phyloP scores from a whole-genome alignment of 1,284 basidiomycete genomes.

The Stereum hirsutum region DNA sequence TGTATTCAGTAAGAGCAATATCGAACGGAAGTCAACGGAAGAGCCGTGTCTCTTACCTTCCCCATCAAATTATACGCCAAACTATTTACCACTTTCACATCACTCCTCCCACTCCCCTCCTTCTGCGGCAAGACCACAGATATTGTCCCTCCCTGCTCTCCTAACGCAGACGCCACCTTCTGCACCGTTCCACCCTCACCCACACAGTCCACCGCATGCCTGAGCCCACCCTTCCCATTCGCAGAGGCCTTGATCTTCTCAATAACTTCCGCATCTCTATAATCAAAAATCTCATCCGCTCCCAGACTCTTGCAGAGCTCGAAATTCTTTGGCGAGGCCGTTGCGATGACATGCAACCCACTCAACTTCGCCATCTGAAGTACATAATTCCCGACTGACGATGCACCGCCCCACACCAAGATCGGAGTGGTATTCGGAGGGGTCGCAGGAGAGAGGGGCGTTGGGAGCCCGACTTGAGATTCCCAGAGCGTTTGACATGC shows the following conservation, averaged over 20 bases:
- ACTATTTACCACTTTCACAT: background rate
- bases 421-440: constrained; percentile 13
- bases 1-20: background rate
- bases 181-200: constrained; percentile 1
- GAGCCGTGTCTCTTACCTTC: background rate
- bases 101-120: background rate
- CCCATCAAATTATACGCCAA: constrained; percentile 4
- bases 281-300: constrained; percentile 30
- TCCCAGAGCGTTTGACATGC: constrained; percentile 20
- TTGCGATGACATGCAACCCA: constrained; percentile 28
- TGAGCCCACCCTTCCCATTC: constrained; percentile 1
- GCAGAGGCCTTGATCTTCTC: constrained; percentile 7
- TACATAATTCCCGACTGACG: constrained; percentile 25
- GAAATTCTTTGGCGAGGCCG: constrained; percentile 26
- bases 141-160: constrained; percentile 5
- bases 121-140: constrained; percentile 3
- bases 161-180: constrained; percentile 2
- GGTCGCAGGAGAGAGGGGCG: constrained; percentile 13
- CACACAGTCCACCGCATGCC: constrained; percentile 4
- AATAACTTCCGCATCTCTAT: constrained; percentile 17
- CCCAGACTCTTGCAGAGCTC: constrained; percentile 23
- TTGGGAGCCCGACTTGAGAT: constrained; percentile 13
- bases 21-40: background rate
- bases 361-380: constrained; percentile 30
- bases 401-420: constrained; percentile 27